Evolutionary conservation across 495 filamentous ascomycete species (phyloP).

Genomic region (Talaromyces stipitatus): DNA sequence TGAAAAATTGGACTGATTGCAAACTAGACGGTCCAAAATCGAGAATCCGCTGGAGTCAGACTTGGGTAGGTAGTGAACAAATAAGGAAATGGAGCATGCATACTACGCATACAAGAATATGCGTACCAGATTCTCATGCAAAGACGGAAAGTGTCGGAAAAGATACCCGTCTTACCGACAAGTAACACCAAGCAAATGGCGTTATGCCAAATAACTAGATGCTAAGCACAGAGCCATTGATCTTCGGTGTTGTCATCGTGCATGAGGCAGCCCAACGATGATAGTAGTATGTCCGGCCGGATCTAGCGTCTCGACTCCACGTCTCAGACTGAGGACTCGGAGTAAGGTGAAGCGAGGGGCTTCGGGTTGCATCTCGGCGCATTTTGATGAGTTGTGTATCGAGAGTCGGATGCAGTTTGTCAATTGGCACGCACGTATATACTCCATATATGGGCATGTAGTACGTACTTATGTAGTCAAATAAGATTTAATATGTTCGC

Average conservation of each 20-base stretch:
- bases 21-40: neutral
- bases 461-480: neutral
- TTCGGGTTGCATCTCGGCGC: neutral
- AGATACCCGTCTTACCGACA: neutral
- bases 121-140: neutral
- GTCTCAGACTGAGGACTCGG: neutral
- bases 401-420: neutral
- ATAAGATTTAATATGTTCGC: neutral
- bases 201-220: neutral
- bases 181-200: neutral
- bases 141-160: neutral
- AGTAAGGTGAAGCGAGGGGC: neutral
- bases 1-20: neutral
- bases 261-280: neutral
- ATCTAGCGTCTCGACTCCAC: neutral
- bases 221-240: too few species aligned
- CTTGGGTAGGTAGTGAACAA: neutral
- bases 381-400: too few species aligned
- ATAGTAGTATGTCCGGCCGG: neutral
- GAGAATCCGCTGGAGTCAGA: neutral
- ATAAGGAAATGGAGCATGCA: neutral
- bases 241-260: neutral
- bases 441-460: neutral
- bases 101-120: too few species aligned
- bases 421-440: neutral